Conservation (phyloP, 345 rosid genomes). For the Aquilaria yunnanensis region DNA sequence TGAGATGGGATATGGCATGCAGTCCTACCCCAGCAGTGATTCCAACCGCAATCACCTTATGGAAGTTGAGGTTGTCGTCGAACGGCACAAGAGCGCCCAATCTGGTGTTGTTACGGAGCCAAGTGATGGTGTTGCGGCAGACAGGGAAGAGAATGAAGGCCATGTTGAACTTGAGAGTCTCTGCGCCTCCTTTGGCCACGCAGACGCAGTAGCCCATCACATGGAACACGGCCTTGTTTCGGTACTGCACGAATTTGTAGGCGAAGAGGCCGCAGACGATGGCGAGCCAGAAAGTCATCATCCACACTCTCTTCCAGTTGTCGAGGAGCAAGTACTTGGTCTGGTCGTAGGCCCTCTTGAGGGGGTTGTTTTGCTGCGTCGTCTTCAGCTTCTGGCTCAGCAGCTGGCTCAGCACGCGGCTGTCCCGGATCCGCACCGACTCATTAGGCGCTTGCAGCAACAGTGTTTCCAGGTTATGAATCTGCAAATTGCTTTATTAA, state of each 20-base stretch:
- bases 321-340: slow-evolving; percentile 51
- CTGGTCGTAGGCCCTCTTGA: slow-evolving; percentile 29
- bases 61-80: slow-evolving; percentile 82
- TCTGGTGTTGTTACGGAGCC: slow-evolving; percentile 70
- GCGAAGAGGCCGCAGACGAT: slow-evolving; percentile 48
- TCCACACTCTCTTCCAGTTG: slow-evolving; percentile 82
- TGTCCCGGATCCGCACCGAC: slow-evolving; percentile 36
- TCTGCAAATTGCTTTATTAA: slow-evolving; percentile 22
- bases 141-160: slow-evolving; percentile 71
- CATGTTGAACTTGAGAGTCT: slow-evolving; percentile 66
- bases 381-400: slow-evolving; percentile 77
- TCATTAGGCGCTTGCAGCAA: slow-evolving; percentile 44
- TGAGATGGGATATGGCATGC: slow-evolving; percentile 52
- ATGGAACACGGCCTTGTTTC: slow-evolving; percentile 35
- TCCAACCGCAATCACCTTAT: slow-evolving; percentile 72
- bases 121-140: slow-evolving; percentile 73
- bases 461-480: slow-evolving; percentile 58
- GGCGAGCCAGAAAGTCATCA: slow-evolving; percentile 48
- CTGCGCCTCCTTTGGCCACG: slow-evolving; percentile 79
- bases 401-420: slow-evolving; percentile 38
- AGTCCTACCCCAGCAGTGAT: not conserved
- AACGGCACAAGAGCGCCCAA: slow-evolving; percentile 62
- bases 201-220: slow-evolving; percentile 71
- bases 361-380: slow-evolving; percentile 36
- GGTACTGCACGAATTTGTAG: slow-evolving; percentile 52